Base-by-base conservation (phyloP, 225 moss, liverwort and hornwort species). In the Pleurozium schreberi region DNA sequence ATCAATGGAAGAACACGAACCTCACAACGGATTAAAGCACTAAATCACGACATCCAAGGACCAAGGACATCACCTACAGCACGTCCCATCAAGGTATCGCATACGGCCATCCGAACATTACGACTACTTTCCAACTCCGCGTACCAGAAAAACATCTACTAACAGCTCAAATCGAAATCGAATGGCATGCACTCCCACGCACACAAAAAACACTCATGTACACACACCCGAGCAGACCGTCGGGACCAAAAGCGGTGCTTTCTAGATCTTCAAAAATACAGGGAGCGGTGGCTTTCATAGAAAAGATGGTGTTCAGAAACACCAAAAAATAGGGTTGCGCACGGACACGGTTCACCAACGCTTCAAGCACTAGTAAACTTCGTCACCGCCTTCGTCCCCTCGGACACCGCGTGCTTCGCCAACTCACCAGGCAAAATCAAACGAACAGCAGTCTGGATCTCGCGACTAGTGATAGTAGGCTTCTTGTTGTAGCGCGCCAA, bases 141-240 rank as follows among this genome's bases (percentile, higher is more conserved):
- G n/a, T n/a, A n/a, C n/a, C n/a, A n/a, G n/a, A n/a, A n/a, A n/a
- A n/a, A n/a, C n/a, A n/a, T n/a, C n/a, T n/a, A n/a, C n/a, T n/a
- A n/a, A n/a, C n/a, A n/a, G n/a, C n/a, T n/a, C n/a, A n/a, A n/a
- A n/a, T n/a, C n/a, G n/a, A n/a, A n/a, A n/a, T n/a, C n/a, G n/a
- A n/a, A n/a, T n/a, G 13, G 19, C 18, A 31, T 2, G 8, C 47
- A 30, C 45, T 45, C 34, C 5, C 50, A 50, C 8, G 34, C 75
- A 57, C n/a, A 15, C 0, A 11, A 17, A 7, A 11, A 17, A 1
- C 4, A 26, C 10, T 27, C 5, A 18, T 4, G 0, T 7, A 1
- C 1, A 27, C 18, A 18, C 7, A 6, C 57, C 13, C 5, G 8
- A 13, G 50, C n/a, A 11, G 0, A 7, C 5, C 4, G 7, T n/a